phyloP scores from a whole-genome alignment of 2,329 filamentous ascomycete genomes.

The Lithohypha guttulata region DNA sequence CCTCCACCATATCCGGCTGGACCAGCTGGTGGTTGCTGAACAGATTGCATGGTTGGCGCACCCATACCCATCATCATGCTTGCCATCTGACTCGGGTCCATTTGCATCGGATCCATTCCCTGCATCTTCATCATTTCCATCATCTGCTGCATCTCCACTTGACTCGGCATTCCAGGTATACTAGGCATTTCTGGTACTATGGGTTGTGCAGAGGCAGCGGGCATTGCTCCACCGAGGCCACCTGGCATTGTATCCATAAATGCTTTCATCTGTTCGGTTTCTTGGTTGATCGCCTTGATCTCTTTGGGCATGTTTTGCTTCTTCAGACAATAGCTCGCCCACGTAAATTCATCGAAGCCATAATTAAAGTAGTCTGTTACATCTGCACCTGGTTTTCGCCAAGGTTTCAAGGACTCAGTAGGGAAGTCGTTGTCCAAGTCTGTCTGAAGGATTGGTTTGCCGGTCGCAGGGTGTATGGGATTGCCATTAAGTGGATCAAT shows the following conservation, averaged over 20 bases:
- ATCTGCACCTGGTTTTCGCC: constrained; percentile 88
- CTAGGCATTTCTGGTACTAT: constrained; percentile 28
- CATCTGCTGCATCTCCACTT: constrained; percentile 44
- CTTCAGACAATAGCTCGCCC: constrained; percentile 86
- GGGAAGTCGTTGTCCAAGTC: constrained; percentile 66
- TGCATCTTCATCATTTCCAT: constrained; percentile 44
- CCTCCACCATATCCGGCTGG: constrained; percentile 15
- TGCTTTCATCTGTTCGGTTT: constrained; percentile 50
- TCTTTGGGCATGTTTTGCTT: constrained; percentile 70
- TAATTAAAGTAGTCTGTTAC: constrained; percentile 74
- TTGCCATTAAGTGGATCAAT: constrained; percentile 69
- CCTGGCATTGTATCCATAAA: constrained; percentile 42
- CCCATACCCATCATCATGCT: constrained; percentile 42
- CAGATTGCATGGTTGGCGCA: constrained; percentile 25
- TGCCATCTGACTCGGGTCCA: constrained; percentile 42
- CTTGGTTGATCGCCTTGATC: constrained; percentile 68
- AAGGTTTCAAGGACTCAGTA: constrained; percentile 71
- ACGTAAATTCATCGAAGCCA: constrained; percentile 63
- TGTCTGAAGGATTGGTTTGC: constrained; percentile 72
- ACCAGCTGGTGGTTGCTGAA: constrained; percentile 24
- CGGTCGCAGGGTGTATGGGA: constrained; percentile 61
- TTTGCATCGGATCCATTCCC: constrained; percentile 42
- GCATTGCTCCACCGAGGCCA: constrained; percentile 34
- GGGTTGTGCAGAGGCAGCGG: constrained; percentile 3
- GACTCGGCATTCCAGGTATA: constrained; percentile 30